Evolutionary conservation across 495 filamentous ascomycete species (phyloP).

Genomic region (Penicillium fimorum): DNA sequence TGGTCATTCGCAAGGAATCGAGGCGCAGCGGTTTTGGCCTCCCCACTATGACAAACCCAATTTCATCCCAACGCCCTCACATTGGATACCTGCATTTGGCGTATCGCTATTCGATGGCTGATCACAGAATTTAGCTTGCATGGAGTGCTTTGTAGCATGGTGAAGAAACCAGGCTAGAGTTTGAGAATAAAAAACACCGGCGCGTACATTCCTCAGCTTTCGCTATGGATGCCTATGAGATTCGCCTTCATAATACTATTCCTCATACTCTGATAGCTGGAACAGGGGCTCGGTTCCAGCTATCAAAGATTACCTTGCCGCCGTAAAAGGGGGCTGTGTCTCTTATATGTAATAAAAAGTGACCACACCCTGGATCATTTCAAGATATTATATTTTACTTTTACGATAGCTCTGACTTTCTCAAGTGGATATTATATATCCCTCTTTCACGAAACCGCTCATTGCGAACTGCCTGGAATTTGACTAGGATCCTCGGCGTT

Average conservation of each 20-base stretch:
- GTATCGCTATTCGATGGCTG: neutral
- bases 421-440: neutral
- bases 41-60: slow-evolving; percentile 4
- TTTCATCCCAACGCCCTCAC: neutral
- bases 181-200: slow-evolving; percentile 7
- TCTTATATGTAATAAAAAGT: neutral
- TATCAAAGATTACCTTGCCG: neutral
- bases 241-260: neutral
- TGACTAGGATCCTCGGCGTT: slow-evolving; percentile 1
- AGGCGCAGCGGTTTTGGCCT: neutral
- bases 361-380: neutral
- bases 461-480: slow-evolving; percentile 2
- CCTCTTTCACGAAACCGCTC: neutral
- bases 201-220: slow-evolving; percentile 10
- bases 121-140: neutral
- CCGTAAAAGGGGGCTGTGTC: slow-evolving; percentile 7
- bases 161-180: neutral
- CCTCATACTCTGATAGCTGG: neutral
- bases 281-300: neutral
- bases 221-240: neutral
- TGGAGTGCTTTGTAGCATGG: neutral
- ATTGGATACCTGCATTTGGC: slow-evolving; percentile 2
- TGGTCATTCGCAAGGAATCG: neutral
- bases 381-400: neutral
- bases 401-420: neutral